A percentile compares a stretch with the other conserved stretches of the same genome.
Evolutionary conservation across 75 land plant species (phyloP).

Genomic region (Chamaecyparis obtusa): DNA sequence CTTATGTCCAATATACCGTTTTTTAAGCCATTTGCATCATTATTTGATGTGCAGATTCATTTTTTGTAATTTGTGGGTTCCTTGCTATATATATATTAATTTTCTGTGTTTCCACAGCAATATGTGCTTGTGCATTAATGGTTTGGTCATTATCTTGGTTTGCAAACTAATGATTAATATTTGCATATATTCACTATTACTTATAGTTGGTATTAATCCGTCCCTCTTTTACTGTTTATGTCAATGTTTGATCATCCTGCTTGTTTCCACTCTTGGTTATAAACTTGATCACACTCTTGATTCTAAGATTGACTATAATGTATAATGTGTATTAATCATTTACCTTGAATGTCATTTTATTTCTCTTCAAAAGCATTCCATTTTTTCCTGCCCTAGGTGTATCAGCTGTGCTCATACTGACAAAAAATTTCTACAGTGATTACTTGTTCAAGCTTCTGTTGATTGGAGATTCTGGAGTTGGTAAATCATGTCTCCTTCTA

Average conservation of each 20-base stretch:
- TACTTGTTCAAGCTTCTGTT: slow-evolving; percentile 59
- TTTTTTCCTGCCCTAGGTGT: not conserved
- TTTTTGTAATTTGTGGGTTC: not conserved
- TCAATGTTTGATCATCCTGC: not conserved
- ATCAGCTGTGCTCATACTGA: not conserved
- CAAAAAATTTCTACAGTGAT: slow-evolving; percentile 31
- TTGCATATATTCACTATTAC: not conserved
- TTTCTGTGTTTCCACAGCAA: not conserved
- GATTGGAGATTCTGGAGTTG: slow-evolving; percentile 60
- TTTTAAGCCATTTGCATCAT: not conserved
- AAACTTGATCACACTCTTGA: not conserved
- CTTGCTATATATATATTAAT: not conserved
- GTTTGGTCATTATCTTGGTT: not conserved
- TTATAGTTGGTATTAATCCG: not conserved
- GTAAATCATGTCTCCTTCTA: slow-evolving; percentile 49
- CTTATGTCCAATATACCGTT: not conserved
- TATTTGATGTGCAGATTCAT: not conserved
- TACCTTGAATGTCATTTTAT: not conserved
- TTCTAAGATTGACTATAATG: not conserved
- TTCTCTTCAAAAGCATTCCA: not conserved
- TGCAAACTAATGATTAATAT: not conserved
- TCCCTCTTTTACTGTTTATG: not conserved
- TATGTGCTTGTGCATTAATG: not conserved
- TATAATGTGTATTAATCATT: not conserved
- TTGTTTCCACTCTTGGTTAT: not conserved